These are phyloP conservation scores for Carpinus fangiana DNA, from an alignment of 306 rosid genomes.

Conservation along the genomic window DNA sequence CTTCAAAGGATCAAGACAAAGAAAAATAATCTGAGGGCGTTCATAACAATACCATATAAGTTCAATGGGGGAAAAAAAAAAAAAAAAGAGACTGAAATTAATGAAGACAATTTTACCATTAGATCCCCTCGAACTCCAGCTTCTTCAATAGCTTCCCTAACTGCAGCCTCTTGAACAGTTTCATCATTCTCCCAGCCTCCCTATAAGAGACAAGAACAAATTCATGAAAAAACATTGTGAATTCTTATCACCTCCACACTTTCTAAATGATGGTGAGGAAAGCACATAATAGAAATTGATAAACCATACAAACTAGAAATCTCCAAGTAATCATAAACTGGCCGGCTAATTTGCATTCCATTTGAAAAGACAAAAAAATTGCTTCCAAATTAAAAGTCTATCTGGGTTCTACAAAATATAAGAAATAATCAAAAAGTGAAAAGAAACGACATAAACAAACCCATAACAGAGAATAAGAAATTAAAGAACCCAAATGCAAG, in stretches of 20 bases:
- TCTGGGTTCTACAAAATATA: too few species aligned
- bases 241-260: background rate
- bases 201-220: slow-evolving; percentile 33
- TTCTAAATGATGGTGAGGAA: background rate
- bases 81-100: slow-evolving; percentile 3
- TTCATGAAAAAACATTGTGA: slow-evolving; percentile 22
- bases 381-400: too few species aligned
- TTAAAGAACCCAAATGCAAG: background rate
- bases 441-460: too few species aligned
- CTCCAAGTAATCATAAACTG: too few species aligned
- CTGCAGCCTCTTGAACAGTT: slow-evolving; percentile 78
- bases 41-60: slow-evolving; percentile 3
- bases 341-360: too few species aligned
- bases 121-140: slow-evolving; percentile 80
- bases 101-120: slow-evolving; percentile 41
- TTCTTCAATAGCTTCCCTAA: slow-evolving; percentile 83
- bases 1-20: background rate
- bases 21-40: background rate
- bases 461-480: background rate
- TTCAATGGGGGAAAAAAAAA: too few species aligned
- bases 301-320: too few species aligned
- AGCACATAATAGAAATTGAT: too few species aligned
- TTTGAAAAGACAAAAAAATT: too few species aligned
- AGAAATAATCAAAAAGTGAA: too few species aligned
- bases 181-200: slow-evolving; percentile 93